Evolutionary conservation across 2,329 filamentous ascomycete genomes (phyloP).

Genomic region (Alternaria consortialis): DNA sequence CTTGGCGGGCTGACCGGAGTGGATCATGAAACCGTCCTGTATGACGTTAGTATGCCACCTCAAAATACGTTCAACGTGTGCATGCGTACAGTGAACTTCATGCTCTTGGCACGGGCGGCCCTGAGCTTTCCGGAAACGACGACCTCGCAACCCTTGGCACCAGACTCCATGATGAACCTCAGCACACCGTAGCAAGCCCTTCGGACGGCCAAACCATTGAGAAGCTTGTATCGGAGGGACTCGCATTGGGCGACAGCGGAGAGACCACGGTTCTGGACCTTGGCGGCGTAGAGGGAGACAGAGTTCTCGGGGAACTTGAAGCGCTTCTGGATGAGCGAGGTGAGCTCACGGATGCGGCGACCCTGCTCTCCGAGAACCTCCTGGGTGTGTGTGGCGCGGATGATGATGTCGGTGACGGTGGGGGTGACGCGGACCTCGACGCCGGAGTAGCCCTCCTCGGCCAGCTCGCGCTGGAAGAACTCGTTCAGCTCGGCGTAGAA

Average conservation of each 20-base stretch:
- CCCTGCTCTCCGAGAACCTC: conserved; percentile 99
- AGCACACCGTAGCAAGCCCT: conserved; percentile 99
- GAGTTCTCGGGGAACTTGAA: conserved; percentile 99
- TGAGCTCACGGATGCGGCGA: conserved; percentile 99
- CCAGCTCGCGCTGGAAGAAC: conserved; percentile 99
- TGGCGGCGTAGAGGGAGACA: conserved; percentile 99
- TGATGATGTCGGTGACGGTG: conserved; percentile 99
- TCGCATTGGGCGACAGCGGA: conserved; percentile 99
- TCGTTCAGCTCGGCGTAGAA: conserved; percentile 99
- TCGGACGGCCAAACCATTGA: conserved; percentile 98
- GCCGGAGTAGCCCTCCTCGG: conserved; percentile 99
- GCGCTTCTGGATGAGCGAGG: conserved; percentile 99
- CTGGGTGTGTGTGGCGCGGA: conserved; percentile 99
- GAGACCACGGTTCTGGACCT: conserved; percentile 99
- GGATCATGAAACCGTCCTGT: conserved; percentile 99
- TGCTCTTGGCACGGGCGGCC: conserved; percentile 98
- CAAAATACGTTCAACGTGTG: not conserved
- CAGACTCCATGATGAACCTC: conserved; percentile 99
- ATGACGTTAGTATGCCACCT: conserved; percentile 26
- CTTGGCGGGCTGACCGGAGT: conserved; percentile 99
- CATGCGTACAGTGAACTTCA: conserved; percentile 94
- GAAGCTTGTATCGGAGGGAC: conserved; percentile 99
- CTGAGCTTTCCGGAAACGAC: conserved; percentile 99
- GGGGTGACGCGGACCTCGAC: conserved; percentile 99
- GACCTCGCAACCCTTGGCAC: conserved; percentile 99